Percentiles rank a stretch among this genome's conserved stretches.
phyloP scores from a whole-genome alignment of 106 monocot species.

The Allium fistulosum region DNA sequence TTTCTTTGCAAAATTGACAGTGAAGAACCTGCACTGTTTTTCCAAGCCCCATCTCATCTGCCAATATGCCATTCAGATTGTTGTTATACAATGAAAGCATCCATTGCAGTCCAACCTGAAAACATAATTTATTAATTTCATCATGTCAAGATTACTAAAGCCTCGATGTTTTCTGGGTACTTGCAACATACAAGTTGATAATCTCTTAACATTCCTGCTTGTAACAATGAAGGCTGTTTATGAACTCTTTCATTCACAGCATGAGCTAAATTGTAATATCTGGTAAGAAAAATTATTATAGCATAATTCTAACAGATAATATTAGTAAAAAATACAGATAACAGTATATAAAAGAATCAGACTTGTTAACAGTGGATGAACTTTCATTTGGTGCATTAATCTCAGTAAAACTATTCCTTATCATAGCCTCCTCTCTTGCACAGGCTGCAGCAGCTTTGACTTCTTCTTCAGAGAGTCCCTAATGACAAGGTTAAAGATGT shows the following conservation, averaged over 20 bases:
- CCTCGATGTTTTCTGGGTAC: not conserved
- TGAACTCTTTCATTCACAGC: constrained; percentile 81
- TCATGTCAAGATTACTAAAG: not conserved
- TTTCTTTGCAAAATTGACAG: not conserved
- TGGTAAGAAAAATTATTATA: constrained; percentile 8
- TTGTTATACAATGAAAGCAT: constrained; percentile 99
- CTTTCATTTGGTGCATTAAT: constrained; percentile 89
- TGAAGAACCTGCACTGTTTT: constrained; percentile 88
- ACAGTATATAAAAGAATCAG: constrained; percentile 8
- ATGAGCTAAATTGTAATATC: constrained; percentile 98
- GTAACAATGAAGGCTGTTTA: constrained; percentile 82
- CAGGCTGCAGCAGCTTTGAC: constrained; percentile 83
- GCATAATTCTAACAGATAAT: not conserved
- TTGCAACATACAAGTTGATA: constrained; percentile 81
- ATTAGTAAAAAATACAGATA: not conserved
- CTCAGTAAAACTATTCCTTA: constrained; percentile 87
- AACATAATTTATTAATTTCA: not conserved
- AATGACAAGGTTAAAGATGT: too few species aligned
- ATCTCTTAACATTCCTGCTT: constrained; percentile 84
- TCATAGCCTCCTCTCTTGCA: constrained; percentile 89
- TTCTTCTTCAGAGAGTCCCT: constrained; percentile 98
- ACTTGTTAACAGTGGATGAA: constrained; percentile 79
- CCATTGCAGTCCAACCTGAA: constrained; percentile 96
- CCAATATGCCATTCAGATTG: constrained; percentile 97
- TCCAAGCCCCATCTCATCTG: constrained; percentile 99